Base-by-base conservation (phyloP, 2,329 filamentous ascomycete species). In the Magnaporthiopsis incrustans region DNA sequence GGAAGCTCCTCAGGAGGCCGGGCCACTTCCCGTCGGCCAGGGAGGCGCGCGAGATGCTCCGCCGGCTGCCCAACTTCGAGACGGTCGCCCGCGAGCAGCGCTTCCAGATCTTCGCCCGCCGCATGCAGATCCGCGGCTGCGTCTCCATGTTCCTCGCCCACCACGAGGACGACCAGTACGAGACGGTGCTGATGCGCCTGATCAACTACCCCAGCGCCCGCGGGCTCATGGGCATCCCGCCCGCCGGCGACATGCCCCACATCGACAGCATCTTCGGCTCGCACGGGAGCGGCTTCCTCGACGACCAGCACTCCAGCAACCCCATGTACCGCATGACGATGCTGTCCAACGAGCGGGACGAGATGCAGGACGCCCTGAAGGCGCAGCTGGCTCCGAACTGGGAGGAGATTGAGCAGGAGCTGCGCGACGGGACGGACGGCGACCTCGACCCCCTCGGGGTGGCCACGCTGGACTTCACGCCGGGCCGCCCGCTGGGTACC, bases 111-210 rank as follows among this genome's bases (percentile, higher is more conserved):
- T 75, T 98, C 1, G 93, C 90, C 0, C 72, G 69, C 18, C 80
- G 82, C 10, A 92, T 90, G 72, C 74, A 75, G 22, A 73, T 77
- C 1, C 69, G 77, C 7, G 72, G 77, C 0, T 83, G 90, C 4
- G 76, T 75, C 5, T 84, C 85, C 26, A 73, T 98, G 1, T 82
- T 97, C 56, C 78, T 96, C 33, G 95, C 89, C 4, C 95, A 99
- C 72, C 95, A 99, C 73, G 80, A 84, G 67, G 93, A 97, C 71
- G 95, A 99, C 71, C 91, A 95, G 71, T 89, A 92, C 64, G 95
- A 99, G 77, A 97, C 93, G 0, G 82, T 96, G 4, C 76, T 98
- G 61, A 90, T 92, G 87, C 85, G 95, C 57, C 75, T 98, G 65
- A 75, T 88, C 11, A 79, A 80, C 3, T 87, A 88, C 0, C 89